These are phyloP conservation scores for Ophiostoma ips DNA, from an alignment of 2,329 filamentous ascomycete genomes.

Conservation along the genomic window DNA sequence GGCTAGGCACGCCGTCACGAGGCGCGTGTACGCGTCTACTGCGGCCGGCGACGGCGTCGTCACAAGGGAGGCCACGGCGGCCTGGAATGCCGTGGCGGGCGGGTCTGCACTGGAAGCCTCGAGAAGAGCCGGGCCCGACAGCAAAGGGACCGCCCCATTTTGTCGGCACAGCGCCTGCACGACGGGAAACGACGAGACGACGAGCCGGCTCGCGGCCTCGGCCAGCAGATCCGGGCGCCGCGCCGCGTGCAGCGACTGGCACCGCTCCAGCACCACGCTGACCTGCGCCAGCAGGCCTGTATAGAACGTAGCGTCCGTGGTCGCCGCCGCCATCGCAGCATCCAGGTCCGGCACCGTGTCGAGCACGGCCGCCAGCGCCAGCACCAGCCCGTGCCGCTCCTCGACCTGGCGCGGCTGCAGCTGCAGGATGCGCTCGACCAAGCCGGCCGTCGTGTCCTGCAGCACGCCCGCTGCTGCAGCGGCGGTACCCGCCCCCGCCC, in stretches of 20 bases:
- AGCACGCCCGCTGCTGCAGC: neutral
- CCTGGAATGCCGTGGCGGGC: constrained; percentile 3
- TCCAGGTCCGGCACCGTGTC: constrained; percentile 27
- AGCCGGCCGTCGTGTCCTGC: neutral
- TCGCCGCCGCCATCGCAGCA: neutral
- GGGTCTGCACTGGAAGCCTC: neutral
- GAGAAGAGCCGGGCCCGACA: constrained; percentile 7
- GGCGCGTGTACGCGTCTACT: neutral
- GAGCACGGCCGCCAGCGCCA: constrained; percentile 46
- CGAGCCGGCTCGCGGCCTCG: constrained; percentile 45
- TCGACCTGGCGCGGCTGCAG: constrained; percentile 48
- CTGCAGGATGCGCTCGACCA: constrained; percentile 19
- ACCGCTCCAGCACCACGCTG: constrained; percentile 26
- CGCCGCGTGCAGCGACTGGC: constrained; percentile 26
- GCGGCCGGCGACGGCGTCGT: too few species aligned
- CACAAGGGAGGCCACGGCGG: neutral
- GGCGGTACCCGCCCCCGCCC: neutral
- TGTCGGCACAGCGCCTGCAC: constrained; percentile 25
- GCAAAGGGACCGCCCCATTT: neutral
- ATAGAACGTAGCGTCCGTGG: neutral
- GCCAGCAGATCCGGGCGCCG: constrained; percentile 51
- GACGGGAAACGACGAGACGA: constrained; percentile 37
- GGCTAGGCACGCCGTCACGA: constrained; percentile 3
- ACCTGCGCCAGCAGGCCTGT: constrained; percentile 12
- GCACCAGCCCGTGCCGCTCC: constrained; percentile 52